phyloP scores from a whole-genome alignment of 225 moss, liverwort and hornwort species.

The Bryoerythrophyllum caledonicum region DNA sequence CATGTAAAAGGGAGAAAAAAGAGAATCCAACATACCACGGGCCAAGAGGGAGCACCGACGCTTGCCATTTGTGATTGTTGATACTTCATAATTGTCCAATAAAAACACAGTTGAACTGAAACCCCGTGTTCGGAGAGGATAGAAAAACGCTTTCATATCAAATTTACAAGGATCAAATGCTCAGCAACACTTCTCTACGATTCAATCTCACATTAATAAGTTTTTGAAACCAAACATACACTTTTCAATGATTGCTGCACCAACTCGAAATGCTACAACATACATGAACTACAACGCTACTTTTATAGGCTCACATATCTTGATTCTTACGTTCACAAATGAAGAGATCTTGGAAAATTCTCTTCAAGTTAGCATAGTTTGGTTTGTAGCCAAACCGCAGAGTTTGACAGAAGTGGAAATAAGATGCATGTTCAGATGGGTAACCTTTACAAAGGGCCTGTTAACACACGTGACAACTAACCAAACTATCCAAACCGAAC shows the following conservation, averaged over 20 bases:
- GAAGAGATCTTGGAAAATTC: conserved; percentile 59
- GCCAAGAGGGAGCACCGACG: conserved; percentile 19
- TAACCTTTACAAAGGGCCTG: conserved; percentile 59
- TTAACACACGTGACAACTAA: conserved; percentile 1
- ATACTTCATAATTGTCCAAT: conserved; percentile 87
- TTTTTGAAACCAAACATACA: not conserved
- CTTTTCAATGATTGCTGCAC: not conserved
- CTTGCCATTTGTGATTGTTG: conserved; percentile 31
- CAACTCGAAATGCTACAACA: not conserved
- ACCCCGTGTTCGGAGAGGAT: conserved; percentile 41
- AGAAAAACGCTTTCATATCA: not conserved
- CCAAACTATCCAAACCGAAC: not conserved
- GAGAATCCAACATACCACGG: conserved; percentile 47
- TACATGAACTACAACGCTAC: not conserved
- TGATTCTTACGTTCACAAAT: conserved; percentile 49
- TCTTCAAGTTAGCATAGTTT: conserved; percentile 49
- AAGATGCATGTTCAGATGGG: conserved; percentile 53
- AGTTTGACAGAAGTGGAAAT: conserved; percentile 52
- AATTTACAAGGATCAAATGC: not conserved
- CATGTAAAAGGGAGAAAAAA: not conserved
- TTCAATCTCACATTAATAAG: not conserved
- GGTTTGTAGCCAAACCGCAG: conserved; percentile 49
- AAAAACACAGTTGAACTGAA: conserved; percentile 54
- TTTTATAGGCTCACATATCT: not conserved
- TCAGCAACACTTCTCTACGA: not conserved